Percentiles rank a stretch among this genome's conserved stretches.
Conservation (phyloP, 305 asterid genomes). For the Fraxinus platypoda region DNA sequence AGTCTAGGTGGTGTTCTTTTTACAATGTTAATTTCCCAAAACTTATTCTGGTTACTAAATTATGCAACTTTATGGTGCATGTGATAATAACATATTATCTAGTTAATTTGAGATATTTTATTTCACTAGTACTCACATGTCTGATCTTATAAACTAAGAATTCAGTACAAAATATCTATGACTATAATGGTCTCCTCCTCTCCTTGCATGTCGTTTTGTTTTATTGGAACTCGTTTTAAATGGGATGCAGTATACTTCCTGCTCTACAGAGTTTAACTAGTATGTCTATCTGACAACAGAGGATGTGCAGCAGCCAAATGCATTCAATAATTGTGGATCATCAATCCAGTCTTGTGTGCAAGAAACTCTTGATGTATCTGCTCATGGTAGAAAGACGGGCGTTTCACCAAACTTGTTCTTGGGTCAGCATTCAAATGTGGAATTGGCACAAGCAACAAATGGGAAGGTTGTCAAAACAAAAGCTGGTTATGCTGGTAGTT, state of each 20-base stretch:
- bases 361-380: conserved; percentile 45
- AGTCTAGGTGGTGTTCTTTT: neutral
- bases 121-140: neutral
- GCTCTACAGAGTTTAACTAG: neutral
- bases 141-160: neutral
- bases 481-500: conserved; percentile 55
- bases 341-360: conserved; percentile 38
- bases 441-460: conserved; percentile 45
- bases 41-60: neutral
- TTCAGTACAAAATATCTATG: neutral
- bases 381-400: conserved; percentile 41
- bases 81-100: neutral
- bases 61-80: neutral
- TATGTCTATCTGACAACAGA: conserved; percentile 30
- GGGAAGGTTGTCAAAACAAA: conserved; percentile 60
- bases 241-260: conserved; percentile 2
- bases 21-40: neutral
- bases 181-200: neutral
- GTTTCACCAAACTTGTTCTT: conserved; percentile 51
- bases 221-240: neutral
- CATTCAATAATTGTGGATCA: conserved; percentile 30
- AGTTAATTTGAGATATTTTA: neutral
- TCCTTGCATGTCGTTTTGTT: neutral
- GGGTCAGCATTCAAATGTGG: conserved; percentile 51
- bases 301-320: conserved; percentile 34